A percentile compares a stretch with the other conserved stretches of the same genome.
Conservation (phyloP, 2,329 filamentous ascomycete genomes). For the Alternaria alternata region DNA sequence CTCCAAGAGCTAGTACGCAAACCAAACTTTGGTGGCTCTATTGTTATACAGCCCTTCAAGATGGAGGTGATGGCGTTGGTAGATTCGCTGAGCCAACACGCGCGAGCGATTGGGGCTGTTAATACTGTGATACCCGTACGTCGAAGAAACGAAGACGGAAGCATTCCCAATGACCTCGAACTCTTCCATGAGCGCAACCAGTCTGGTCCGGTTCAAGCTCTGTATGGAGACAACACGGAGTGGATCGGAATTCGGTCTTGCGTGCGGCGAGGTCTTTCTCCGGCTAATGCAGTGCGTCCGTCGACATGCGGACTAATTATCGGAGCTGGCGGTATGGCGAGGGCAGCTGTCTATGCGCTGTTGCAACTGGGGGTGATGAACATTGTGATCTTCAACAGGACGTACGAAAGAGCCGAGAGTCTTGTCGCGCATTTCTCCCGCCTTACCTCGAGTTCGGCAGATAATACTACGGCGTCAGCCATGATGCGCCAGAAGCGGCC, state of each 20-base stretch:
- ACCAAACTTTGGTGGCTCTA: constrained; percentile 74
- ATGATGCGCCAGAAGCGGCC: constrained; percentile 36
- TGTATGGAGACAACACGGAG: constrained; percentile 83
- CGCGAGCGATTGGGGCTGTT: constrained; percentile 76
- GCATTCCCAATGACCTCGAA: constrained; percentile 62
- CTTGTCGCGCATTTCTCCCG: constrained; percentile 75
- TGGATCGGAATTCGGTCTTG: constrained; percentile 82
- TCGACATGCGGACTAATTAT: constrained; percentile 63
- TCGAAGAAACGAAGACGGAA: constrained; percentile 63
- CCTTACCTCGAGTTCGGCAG: constrained; percentile 45
- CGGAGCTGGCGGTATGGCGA: constrained; percentile 76
- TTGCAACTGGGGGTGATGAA: constrained; percentile 78
- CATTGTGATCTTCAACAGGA: constrained; percentile 78
- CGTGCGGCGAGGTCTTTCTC: constrained; percentile 74
- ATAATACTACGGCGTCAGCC: constrained; percentile 25
- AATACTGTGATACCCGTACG: constrained; percentile 79
- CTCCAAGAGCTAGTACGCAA: constrained; percentile 71
- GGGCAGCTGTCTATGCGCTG: constrained; percentile 80
- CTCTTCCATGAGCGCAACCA: constrained; percentile 67
- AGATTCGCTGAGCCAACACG: constrained; percentile 73
- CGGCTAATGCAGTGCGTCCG: constrained; percentile 67
- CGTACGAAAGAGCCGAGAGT: constrained; percentile 69
- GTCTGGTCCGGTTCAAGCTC: constrained; percentile 70
- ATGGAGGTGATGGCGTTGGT: constrained; percentile 72
- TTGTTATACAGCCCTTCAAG: constrained; percentile 77